A percentile compares a stretch with the other conserved stretches of the same genome.
Conservation (phyloP, 139 green algal genomes). For the Diplosphaera chodatii region DNA sequence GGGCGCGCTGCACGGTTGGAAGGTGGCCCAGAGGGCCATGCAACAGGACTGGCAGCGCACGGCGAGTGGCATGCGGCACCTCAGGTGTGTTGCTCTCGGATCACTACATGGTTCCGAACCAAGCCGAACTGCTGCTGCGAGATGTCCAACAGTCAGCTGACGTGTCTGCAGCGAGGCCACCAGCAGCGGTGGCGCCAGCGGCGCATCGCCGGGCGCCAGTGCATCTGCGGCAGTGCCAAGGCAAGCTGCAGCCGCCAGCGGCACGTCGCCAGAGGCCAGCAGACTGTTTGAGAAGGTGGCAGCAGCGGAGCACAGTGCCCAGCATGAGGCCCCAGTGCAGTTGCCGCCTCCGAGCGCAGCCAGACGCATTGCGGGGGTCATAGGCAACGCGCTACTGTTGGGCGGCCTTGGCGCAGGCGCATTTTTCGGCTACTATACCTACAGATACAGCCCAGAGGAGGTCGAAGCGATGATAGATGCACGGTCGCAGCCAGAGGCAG, state of each 20-base stretch:
- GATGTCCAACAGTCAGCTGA: too few species aligned
- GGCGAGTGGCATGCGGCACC: too few species aligned
- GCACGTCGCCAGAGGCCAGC: conserved; percentile 4
- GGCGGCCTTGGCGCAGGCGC: conserved; percentile 28
- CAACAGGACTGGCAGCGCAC: neutral
- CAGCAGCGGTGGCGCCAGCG: neutral
- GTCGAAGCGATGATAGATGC: conserved; percentile 39
- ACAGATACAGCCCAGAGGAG: conserved; percentile 32
- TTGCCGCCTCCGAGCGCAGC: neutral
- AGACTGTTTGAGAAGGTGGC: conserved; percentile 39
- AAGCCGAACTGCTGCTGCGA: too few species aligned
- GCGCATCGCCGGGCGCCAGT: neutral
- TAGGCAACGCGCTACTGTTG: conserved; percentile 49
- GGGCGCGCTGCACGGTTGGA: neutral
- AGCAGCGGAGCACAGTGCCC: neutral
- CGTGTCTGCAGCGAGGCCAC: too few species aligned
- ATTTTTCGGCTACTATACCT: conserved; percentile 64
- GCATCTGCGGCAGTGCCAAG: neutral
- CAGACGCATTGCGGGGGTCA: conserved; percentile 2
- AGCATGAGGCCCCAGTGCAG: neutral
- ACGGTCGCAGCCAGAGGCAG: neutral
- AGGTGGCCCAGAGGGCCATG: neutral
- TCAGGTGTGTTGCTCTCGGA: too few species aligned
- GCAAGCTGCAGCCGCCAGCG: neutral
- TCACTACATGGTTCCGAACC: too few species aligned